Percentiles rank a stretch among this genome's conserved stretches.
phyloP scores from a whole-genome alignment of 176 grass and related monocot species.

The Olyra latifolia region DNA sequence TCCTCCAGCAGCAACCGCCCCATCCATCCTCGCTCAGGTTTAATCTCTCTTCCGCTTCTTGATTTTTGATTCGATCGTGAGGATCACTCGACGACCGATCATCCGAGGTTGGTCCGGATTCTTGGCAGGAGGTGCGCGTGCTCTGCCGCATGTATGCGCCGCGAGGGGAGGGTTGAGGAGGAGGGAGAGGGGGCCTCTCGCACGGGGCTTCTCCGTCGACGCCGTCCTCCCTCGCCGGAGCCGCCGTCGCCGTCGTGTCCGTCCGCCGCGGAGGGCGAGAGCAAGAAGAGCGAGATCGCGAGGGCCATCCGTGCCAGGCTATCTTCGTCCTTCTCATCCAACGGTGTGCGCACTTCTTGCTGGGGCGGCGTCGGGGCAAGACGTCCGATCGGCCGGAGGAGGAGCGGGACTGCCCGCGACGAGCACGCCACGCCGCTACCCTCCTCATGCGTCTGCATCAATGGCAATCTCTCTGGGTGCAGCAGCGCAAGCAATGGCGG shows the following conservation, averaged over 20 bases:
- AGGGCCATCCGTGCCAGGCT: slow-evolving; percentile 23
- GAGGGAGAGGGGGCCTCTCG: slow-evolving; percentile 7
- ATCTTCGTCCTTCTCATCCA: neutral
- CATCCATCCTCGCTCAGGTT: slow-evolving; percentile 16
- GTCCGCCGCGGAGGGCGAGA: neutral
- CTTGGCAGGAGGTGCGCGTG: neutral
- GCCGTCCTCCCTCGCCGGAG: neutral
- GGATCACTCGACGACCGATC: neutral
- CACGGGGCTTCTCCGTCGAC: slow-evolving; percentile 21
- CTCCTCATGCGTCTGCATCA: neutral
- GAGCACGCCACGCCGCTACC: neutral
- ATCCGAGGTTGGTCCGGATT: slow-evolving; percentile 7
- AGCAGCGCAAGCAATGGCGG: no score
- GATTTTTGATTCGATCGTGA: neutral
- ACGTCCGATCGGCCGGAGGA: slow-evolving; percentile 5
- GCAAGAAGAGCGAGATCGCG: neutral
- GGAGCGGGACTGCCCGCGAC: neutral
- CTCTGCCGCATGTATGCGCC: neutral
- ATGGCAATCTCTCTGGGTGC: no score
- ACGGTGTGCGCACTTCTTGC: slow-evolving; percentile 4
- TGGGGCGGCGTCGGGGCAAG: slow-evolving; percentile 9
- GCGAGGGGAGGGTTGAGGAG: neutral
- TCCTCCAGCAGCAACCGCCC: neutral
- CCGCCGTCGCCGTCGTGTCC: neutral
- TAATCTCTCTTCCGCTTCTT: neutral